phyloP scores from a whole-genome alignment of 495 filamentous ascomycete genomes.

The Aspergillus haitiensis region DNA sequence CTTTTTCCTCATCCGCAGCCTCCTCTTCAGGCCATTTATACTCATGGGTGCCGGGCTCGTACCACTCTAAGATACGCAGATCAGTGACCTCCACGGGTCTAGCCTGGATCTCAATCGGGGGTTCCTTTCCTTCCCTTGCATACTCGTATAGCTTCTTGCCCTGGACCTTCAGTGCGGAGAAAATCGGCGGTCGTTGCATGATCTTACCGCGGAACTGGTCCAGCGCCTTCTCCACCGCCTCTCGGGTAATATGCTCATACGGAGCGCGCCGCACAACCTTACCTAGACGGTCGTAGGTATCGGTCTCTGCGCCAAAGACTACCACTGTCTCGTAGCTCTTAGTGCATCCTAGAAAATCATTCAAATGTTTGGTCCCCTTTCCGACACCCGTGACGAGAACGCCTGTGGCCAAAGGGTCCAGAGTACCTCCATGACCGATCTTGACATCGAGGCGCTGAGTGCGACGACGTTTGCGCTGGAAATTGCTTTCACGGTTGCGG shows the following conservation, averaged over 20 bases:
- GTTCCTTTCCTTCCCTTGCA: conserved; percentile 80
- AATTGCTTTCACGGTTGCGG: conserved; percentile 53
- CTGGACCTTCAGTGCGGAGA: conserved; percentile 85
- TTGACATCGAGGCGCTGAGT: conserved; percentile 68
- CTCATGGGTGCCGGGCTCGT: conserved; percentile 76
- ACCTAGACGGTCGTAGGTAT: conserved; percentile 84
- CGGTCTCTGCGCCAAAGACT: conserved; percentile 88
- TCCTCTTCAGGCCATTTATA: conserved; percentile 72
- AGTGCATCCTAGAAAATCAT: conserved; percentile 76
- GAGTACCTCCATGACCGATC: conserved; percentile 93
- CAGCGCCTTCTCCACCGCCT: conserved; percentile 75
- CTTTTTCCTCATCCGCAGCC: conserved; percentile 68
- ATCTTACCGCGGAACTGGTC: conserved; percentile 77
- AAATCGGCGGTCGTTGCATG: conserved; percentile 88
- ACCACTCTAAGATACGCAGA: conserved; percentile 82
- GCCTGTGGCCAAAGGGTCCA: conserved; percentile 92
- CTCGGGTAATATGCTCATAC: conserved; percentile 75
- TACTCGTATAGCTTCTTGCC: conserved; percentile 96
- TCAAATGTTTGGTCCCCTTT: conserved; percentile 79
- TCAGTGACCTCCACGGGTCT: conserved; percentile 73
- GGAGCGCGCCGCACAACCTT: conserved; percentile 72
- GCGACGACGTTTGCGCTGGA: conserved; percentile 58
- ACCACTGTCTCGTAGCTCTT: conserved; percentile 91
- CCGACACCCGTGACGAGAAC: conserved; percentile 88
- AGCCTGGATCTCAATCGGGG: conserved; percentile 79